A percentile compares a stretch with the other conserved stretches of the same genome.
Evolutionary conservation across 2,329 filamentous ascomycete species (phyloP).

Genomic region (Fonsecaea monophora): DNA sequence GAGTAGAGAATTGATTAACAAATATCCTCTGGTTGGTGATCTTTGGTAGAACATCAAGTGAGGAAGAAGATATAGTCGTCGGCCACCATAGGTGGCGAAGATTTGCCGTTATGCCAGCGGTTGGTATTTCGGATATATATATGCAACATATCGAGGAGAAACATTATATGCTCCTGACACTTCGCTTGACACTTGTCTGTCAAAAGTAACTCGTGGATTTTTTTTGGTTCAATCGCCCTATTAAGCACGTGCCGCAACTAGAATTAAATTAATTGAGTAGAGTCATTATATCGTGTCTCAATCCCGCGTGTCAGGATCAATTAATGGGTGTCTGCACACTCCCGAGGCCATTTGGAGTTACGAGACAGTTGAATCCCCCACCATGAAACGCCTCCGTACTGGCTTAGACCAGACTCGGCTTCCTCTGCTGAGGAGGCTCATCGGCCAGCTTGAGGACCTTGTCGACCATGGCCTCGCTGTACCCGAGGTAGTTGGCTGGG

Average conservation of each 20-base stretch:
- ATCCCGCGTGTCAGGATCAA: too few species aligned
- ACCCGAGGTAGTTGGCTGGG: conserved; percentile 55
- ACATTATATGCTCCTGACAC: neutral
- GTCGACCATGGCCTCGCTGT: conserved; percentile 46
- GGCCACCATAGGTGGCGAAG: neutral
- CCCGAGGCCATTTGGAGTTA: too few species aligned
- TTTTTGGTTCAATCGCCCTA: neutral
- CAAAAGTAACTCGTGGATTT: neutral
- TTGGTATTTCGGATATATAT: neutral
- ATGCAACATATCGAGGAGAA: neutral
- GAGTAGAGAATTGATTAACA: neutral
- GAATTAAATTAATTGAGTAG: neutral
- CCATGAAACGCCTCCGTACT: neutral
- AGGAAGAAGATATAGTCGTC: neutral
- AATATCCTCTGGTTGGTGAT: neutral
- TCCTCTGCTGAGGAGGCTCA: conserved; percentile 20
- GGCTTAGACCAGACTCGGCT: conserved; percentile 25
- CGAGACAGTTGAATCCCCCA: neutral
- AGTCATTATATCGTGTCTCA: neutral
- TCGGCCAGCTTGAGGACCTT: conserved; percentile 41
- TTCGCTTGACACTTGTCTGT: neutral
- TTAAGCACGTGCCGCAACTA: neutral
- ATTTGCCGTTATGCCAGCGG: neutral
- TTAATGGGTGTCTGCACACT: neutral
- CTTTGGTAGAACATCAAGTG: too few species aligned